These are phyloP conservation scores for Paxillus ammoniavirescens DNA, from an alignment of 768 basidiomycete species.

Conservation along the genomic window DNA sequence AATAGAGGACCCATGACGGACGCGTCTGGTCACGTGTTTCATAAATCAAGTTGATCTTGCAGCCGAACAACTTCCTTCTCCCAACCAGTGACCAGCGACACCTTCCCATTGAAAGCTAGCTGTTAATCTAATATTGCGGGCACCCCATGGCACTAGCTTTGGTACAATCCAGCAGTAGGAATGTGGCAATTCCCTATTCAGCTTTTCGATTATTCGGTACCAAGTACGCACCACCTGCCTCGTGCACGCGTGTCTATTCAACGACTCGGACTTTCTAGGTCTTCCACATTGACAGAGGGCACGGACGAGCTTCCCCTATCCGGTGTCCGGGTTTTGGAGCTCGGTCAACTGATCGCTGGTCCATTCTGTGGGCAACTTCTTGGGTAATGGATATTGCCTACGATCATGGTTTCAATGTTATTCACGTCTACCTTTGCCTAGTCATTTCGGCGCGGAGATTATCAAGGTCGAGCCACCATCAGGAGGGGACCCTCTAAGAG, in stretches of 20 bases:
- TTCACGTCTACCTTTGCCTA: constrained; percentile 20
- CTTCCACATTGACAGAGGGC: constrained; percentile 13
- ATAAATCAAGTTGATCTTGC: too few relatives aligned
- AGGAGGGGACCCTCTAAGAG: constrained; percentile 63
- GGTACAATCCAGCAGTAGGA: neutral
- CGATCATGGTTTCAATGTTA: neutral
- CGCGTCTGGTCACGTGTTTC: too few relatives aligned
- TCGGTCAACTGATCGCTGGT: constrained; percentile 71
- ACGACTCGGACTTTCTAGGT: neutral
- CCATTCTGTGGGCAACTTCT: constrained; percentile 73
- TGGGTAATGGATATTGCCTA: constrained; percentile 40
- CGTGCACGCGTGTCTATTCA: neutral
- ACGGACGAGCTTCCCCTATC: constrained; percentile 50
- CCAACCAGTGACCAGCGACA: too few relatives aligned
- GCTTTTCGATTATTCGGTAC: neutral
- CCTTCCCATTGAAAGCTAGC: too few relatives aligned
- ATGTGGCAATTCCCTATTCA: neutral
- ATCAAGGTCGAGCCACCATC: constrained; percentile 70
- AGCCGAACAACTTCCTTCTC: too few relatives aligned
- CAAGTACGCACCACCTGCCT: neutral
- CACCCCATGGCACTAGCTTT: neutral
- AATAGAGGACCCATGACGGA: too few relatives aligned
- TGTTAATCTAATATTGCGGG: neutral
- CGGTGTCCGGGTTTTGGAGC: constrained; percentile 63
- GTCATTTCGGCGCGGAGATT: constrained; percentile 71